Evolutionary conservation across 768 basidiomycete genomes (phyloP), one percentile per base, ranked within the genome.

Genomic region (Boletales sp.): DNA sequence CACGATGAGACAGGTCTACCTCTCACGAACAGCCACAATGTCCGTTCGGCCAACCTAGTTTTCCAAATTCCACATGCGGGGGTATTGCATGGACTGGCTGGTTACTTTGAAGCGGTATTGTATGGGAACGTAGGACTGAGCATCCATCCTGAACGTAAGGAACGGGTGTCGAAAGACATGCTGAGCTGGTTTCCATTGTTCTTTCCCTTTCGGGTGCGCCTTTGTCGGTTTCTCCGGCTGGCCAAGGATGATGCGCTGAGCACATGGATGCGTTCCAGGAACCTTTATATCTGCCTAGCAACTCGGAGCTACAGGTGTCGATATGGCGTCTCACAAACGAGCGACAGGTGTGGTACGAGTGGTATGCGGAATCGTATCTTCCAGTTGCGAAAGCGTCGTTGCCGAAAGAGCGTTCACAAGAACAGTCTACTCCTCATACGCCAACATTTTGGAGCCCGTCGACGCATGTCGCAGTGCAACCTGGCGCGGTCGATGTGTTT

Each of bases 121-220:
- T 99, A 99, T 62, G 83, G 81, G n/a, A 84, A 86, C 53, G 76
- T 98, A 18, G 91, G 93, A 1, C 72, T 97, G 21, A 96, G 91
- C 61, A 97, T 96, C 37, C 95, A 98, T 64, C 96, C 96, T 0
- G 81, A 89, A 46, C 82, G 86, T 42, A 91, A 88, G 64, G 87
- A 91, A 25, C 76, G 81, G 41, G 77, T 94, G 47, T 94, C 92
- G 8, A 94, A 90, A 59, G 87, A 98, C 58, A 99, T 99, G 96
- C 75, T 98, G 60, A 97, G 94, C 64, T 99, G 96, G 96, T 99
- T 99, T 72, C 96, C 96, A 0, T 70, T 97, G 17, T 96, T 92
- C 72, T 95, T 99, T 70, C 96, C 96, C 2, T 82, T 98, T 65
- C 87, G 84, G 70, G 94, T 88, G 51, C 30, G 81, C 66, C 9